phyloP scores from a whole-genome alignment of 2,329 filamentous ascomycete species.

The Taxawa tesnikishii region DNA sequence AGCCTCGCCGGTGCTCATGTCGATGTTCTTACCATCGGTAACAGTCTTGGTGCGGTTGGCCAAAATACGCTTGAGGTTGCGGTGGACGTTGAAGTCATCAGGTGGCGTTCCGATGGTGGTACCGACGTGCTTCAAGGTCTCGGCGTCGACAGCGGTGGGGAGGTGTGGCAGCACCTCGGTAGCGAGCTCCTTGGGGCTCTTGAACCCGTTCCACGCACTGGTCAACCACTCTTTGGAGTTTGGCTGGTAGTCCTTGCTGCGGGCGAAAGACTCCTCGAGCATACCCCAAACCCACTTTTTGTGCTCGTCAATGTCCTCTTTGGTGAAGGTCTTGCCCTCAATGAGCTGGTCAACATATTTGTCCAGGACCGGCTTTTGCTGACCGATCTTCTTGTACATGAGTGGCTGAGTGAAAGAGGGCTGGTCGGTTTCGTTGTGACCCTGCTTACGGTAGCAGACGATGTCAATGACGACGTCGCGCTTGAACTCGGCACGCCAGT shows the following conservation, averaged over 20 bases:
- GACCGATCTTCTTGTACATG: conserved; percentile 96
- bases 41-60: conserved; percentile 83
- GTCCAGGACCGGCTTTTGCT: conserved; percentile 74
- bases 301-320: conserved; percentile 96
- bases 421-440: conserved; percentile 99
- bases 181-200: conserved; percentile 93
- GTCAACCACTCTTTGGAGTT: conserved; percentile 97
- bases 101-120: conserved; percentile 66
- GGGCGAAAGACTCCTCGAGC: conserved; percentile 93
- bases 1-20: conserved; percentile 95
- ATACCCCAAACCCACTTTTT: conserved; percentile 99
- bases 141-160: conserved; percentile 64
- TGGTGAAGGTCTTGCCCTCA: conserved; percentile 86
- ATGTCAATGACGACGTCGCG: conserved; percentile 96
- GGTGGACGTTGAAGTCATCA: conserved; percentile 79
- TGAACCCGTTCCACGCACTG: conserved; percentile 98
- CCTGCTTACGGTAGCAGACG: conserved; percentile 97
- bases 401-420: conserved; percentile 98
- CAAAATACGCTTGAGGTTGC: conserved; percentile 95
- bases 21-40: conserved; percentile 82
- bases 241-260: conserved; percentile 94
- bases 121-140: conserved; percentile 70
- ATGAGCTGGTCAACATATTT: conserved; percentile 87
- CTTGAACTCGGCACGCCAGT: conserved; percentile 98
- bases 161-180: conserved; percentile 88